phyloP scores from a whole-genome alignment of 2,329 filamentous ascomycete genomes.

The Aspergillus japonicus region DNA sequence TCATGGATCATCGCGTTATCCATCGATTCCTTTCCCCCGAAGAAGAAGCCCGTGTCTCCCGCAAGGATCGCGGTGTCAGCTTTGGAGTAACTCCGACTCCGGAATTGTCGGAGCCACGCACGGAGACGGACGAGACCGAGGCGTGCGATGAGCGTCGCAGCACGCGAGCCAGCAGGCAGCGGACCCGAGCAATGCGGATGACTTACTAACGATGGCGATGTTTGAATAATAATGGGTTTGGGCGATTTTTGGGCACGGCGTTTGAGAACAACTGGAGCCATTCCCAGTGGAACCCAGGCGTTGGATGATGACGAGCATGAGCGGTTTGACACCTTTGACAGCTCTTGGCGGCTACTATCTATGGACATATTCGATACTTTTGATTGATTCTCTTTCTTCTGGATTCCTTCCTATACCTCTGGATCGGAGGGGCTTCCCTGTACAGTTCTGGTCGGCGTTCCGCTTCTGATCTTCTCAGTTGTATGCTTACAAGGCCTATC shows the following conservation, averaged over 20 bases:
- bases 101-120: constrained; percentile 38
- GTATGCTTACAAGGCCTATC: neutral
- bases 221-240: constrained; percentile 2
- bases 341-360: neutral
- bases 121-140: constrained; percentile 41
- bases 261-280: constrained; percentile 11
- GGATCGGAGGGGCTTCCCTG: neutral
- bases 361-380: neutral
- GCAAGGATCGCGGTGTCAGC: constrained; percentile 39
- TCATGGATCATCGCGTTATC: constrained; percentile 82
- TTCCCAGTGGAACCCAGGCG: constrained; percentile 2
- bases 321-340: neutral
- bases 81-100: constrained; percentile 39
- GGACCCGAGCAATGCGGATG: constrained; percentile 35
- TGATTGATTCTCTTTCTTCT: neutral
- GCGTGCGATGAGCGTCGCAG: constrained; percentile 34
- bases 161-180: constrained; percentile 36
- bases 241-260: constrained; percentile 10
- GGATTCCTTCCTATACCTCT: neutral
- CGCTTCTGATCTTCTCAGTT: neutral
- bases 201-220: constrained; percentile 31
- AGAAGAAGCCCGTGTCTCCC: constrained; percentile 56
- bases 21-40: constrained; percentile 76
- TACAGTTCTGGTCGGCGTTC: neutral
- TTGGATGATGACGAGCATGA: neutral